Conservation (phyloP, 441 rosid genomes). For the Erodium chrysanthum region DNA sequence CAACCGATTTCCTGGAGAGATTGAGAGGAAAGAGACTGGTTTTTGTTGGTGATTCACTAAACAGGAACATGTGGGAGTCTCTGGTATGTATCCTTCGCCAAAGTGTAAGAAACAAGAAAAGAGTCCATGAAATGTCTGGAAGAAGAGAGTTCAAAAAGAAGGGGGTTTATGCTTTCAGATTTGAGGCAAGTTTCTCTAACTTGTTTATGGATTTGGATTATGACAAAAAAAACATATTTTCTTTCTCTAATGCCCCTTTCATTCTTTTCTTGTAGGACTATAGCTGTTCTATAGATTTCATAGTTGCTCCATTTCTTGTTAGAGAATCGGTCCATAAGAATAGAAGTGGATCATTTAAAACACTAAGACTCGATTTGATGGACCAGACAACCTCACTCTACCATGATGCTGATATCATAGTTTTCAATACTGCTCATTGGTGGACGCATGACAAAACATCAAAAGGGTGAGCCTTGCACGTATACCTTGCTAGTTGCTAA, state of each 20-base stretch:
- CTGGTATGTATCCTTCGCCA: conserved; percentile 52
- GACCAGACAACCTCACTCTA: conserved; percentile 43
- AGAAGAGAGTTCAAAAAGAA: conserved; percentile 46
- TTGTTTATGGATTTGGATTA: background rate
- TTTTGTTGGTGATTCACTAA: conserved; percentile 58
- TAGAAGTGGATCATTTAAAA: conserved; percentile 38
- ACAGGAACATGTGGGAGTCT: conserved; percentile 72
- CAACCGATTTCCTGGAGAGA: conserved; percentile 53
- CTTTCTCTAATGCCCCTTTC: conserved; percentile 4
- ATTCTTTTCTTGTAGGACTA: conserved; percentile 38
- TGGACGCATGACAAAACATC: conserved; percentile 79
- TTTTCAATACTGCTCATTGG: conserved; percentile 74
- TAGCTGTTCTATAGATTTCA: conserved; percentile 54
- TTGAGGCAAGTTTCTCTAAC: conserved; percentile 36
- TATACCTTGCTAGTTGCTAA: background rate
- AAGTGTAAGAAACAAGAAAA: conserved; percentile 38
- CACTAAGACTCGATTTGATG: conserved; percentile 56
- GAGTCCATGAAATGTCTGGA: conserved; percentile 50
- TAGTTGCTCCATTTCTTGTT: conserved; percentile 52
- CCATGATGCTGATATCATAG: conserved; percentile 47
- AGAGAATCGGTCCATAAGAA: conserved; percentile 38
- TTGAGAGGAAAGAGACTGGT: conserved; percentile 52
- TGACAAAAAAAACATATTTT: background rate
- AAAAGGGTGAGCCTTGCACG: conserved; percentile 32
- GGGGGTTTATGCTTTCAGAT: conserved; percentile 52